Percentiles rank a stretch among this genome's conserved stretches.
phyloP scores from a whole-genome alignment of 192 early-diverging fungal genomes.

The Coemansia sp. region DNA sequence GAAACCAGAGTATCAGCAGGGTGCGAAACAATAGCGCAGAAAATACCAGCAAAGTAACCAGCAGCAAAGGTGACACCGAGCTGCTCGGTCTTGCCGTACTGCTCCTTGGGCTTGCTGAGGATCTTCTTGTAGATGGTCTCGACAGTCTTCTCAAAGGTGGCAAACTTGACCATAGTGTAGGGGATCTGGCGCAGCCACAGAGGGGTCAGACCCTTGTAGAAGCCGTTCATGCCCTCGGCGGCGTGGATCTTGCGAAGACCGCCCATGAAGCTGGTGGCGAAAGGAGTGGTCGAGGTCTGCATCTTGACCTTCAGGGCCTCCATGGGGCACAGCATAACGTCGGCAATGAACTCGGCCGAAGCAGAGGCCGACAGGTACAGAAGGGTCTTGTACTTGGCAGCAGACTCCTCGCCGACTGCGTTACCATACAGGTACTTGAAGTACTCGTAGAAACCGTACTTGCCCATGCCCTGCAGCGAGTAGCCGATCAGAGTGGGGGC shows the following conservation, averaged over 20 bases:
- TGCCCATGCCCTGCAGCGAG: slow-evolving; percentile 80
- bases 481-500: slow-evolving; percentile 82
- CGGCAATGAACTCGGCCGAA: slow-evolving; percentile 79
- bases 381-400: slow-evolving; percentile 71
- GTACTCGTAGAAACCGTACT: slow-evolving; percentile 89
- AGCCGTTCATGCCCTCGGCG: slow-evolving; percentile 66
- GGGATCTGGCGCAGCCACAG: slow-evolving; percentile 84
- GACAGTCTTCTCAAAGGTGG: slow-evolving; percentile 76
- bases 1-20: slow-evolving; percentile 84
- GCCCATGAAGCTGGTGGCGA: slow-evolving; percentile 65
- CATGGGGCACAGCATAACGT: slow-evolving; percentile 79
- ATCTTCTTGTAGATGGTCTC: slow-evolving; percentile 64
- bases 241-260: slow-evolving; percentile 63
- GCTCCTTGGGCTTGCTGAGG: slow-evolving; percentile 65
- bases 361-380: slow-evolving; percentile 74
- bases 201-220: slow-evolving; percentile 70
- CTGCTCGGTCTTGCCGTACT: slow-evolving; percentile 72
- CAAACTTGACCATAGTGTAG: slow-evolving; percentile 86
- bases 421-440: slow-evolving; percentile 78
- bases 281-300: slow-evolving; percentile 77
- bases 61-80: slow-evolving; percentile 78
- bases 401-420: slow-evolving; percentile 66
- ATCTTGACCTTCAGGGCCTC: slow-evolving; percentile 87
- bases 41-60: slow-evolving; percentile 86
- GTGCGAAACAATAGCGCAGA: slow-evolving; percentile 87